A percentile compares a stretch with the other conserved stretches of the same genome.
These are phyloP conservation scores for Sordariomycetes sp. DNA, from an alignment of 2,329 filamentous ascomycete genomes.

Conservation along the genomic window DNA sequence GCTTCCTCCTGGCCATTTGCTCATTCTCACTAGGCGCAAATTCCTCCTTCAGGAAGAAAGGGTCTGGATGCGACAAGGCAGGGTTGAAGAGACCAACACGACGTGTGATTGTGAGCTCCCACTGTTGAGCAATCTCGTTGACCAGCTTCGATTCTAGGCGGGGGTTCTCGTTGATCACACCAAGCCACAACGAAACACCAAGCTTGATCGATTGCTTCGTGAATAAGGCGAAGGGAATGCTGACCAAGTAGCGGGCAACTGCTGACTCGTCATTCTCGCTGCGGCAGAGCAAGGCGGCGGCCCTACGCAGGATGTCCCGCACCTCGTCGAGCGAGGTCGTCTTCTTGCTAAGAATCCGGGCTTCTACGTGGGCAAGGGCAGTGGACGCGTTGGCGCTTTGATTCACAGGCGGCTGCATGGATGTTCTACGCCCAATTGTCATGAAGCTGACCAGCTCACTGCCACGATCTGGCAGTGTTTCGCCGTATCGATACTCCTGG, in stretches of 20 bases:
- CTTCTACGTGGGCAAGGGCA: slow-evolving; percentile 64
- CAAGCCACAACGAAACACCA: slow-evolving; percentile 91
- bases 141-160: slow-evolving; percentile 78
- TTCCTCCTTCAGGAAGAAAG: slow-evolving; percentile 85
- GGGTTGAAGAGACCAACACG: slow-evolving; percentile 75
- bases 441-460: slow-evolving; percentile 55
- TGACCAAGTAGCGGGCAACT: slow-evolving; percentile 79
- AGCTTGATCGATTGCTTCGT: slow-evolving; percentile 93
- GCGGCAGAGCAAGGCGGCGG: slow-evolving; percentile 78
- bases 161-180: slow-evolving; percentile 93
- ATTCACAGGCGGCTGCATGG: slow-evolving; percentile 38
- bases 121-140: slow-evolving; percentile 79
- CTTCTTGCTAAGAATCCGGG: slow-evolving; percentile 59
- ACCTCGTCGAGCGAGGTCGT: slow-evolving; percentile 65
- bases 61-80: slow-evolving; percentile 65
- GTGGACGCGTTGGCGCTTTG: slow-evolving; percentile 52
- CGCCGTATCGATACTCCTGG: slow-evolving; percentile 88
- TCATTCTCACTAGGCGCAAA: slow-evolving; percentile 85
- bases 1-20: slow-evolving; percentile 63
- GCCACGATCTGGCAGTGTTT: slow-evolving; percentile 61
- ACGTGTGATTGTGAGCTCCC: slow-evolving; percentile 75
- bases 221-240: slow-evolving; percentile 87
- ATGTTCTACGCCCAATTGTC: slow-evolving; percentile 39
- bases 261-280: slow-evolving; percentile 66
- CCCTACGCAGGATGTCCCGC: slow-evolving; percentile 72